A percentile compares a stretch with the other conserved stretches of the same genome.
Evolutionary conservation across 2,329 filamentous ascomycete species (phyloP).

Genomic region (Talaromyces sp.): DNA sequence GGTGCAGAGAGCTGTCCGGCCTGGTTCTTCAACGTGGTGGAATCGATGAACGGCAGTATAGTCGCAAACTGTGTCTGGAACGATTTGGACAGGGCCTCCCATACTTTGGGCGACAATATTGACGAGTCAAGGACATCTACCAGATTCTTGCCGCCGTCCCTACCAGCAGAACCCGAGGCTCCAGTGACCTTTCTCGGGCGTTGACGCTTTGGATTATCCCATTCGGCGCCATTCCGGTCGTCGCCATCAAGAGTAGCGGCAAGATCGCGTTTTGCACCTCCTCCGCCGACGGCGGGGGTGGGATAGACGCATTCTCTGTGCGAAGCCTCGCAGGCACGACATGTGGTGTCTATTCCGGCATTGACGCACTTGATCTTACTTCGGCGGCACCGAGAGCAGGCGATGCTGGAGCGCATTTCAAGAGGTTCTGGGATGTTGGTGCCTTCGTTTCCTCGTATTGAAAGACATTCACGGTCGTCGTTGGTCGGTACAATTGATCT

Average conservation of each 20-base stretch:
- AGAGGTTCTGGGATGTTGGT: conserved; percentile 25
- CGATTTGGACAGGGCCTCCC: conserved; percentile 57
- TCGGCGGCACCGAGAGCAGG: conserved; percentile 69
- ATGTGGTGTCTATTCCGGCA: conserved; percentile 66
- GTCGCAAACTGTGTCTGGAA: conserved; percentile 58
- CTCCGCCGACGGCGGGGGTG: conserved; percentile 38
- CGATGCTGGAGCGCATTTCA: conserved; percentile 73
- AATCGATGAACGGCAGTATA: conserved; percentile 56
- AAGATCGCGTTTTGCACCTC: conserved; percentile 38
- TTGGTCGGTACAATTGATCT: not conserved
- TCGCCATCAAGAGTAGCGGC: conserved; percentile 36
- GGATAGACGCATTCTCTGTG: conserved; percentile 73
- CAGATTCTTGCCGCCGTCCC: conserved; percentile 32
- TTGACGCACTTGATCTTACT: conserved; percentile 90
- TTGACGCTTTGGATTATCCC: conserved; percentile 43
- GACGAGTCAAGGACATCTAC: conserved; percentile 49
- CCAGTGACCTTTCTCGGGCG: conserved; percentile 37
- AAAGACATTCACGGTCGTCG: conserved; percentile 17
- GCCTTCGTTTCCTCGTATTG: conserved; percentile 14
- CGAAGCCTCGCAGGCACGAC: conserved; percentile 69
- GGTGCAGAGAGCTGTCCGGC: conserved; percentile 38
- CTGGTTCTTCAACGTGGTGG: conserved; percentile 52
- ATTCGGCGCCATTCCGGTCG: conserved; percentile 38
- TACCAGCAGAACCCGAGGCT: conserved; percentile 25
- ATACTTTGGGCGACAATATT: conserved; percentile 53